These are phyloP conservation scores for Chalciporus chontae DNA, from an alignment of 768 basidiomycete genomes.

Conservation along the genomic window DNA sequence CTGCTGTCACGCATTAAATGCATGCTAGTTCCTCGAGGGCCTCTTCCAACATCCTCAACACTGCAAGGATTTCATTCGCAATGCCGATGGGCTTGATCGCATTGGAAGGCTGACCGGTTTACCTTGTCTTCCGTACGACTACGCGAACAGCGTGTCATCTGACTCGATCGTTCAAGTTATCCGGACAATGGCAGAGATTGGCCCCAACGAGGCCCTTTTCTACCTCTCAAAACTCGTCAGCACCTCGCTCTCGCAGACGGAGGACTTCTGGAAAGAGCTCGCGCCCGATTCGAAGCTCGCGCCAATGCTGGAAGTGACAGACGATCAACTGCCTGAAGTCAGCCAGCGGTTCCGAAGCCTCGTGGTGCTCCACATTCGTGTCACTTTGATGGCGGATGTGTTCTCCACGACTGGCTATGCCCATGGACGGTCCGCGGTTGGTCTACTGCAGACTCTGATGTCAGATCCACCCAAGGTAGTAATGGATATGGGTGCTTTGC, in stretches of 20 bases:
- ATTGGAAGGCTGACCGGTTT: conserved; percentile 76
- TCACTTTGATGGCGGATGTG: conserved; percentile 82
- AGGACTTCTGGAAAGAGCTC: conserved; percentile 62
- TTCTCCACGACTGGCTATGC: conserved; percentile 81
- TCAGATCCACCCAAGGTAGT: conserved; percentile 61
- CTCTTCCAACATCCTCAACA: conserved; percentile 90
- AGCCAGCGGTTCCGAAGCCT: conserved; percentile 70
- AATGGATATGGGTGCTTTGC: conserved; percentile 69
- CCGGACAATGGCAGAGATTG: conserved; percentile 83
- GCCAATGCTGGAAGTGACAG: conserved; percentile 54
- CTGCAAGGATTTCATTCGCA: conserved; percentile 83
- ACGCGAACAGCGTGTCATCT: conserved; percentile 78
- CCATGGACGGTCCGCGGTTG: conserved; percentile 72
- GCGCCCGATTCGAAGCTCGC: conserved; percentile 58
- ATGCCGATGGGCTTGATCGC: conserved; percentile 67
- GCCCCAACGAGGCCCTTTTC: conserved; percentile 70
- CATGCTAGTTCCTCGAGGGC: conserved; percentile 79
- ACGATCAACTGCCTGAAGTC: conserved; percentile 43
- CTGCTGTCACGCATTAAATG: background rate
- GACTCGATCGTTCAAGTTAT: conserved; percentile 87
- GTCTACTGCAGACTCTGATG: conserved; percentile 74
- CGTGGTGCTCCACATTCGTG: conserved; percentile 71
- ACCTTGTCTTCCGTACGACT: conserved; percentile 87
- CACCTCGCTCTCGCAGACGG: conserved; percentile 64
- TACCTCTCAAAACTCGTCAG: conserved; percentile 70